Percentiles rank a stretch among this genome's conserved stretches.
Conservation (phyloP, 768 basidiomycete genomes). For the Xerocomellus dryophilus region DNA sequence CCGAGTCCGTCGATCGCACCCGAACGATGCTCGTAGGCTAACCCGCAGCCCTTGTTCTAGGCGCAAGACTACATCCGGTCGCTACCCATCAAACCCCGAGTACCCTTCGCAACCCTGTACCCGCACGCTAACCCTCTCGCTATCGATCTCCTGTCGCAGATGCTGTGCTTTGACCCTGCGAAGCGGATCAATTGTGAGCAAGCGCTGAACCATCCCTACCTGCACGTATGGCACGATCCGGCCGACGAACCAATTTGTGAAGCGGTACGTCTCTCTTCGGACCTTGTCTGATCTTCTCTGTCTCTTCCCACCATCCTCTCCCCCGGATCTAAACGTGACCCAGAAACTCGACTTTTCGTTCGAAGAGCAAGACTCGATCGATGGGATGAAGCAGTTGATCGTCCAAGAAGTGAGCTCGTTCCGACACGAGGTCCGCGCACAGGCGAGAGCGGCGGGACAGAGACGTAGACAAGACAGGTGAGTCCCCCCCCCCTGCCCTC, state of each 20-base stretch:
- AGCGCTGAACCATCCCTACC: constrained; percentile 91
- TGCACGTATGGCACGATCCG: constrained; percentile 97
- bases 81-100: constrained; percentile 92
- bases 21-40: not conserved
- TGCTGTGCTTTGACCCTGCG: constrained; percentile 95
- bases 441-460: constrained; percentile 69
- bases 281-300: not conserved
- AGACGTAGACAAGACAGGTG: constrained; percentile 78
- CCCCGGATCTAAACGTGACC: not conserved
- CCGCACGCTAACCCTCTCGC: constrained; percentile 92
- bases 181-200: constrained; percentile 96
- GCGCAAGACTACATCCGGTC: constrained; percentile 98
- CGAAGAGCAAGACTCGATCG: constrained; percentile 93
- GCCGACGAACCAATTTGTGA: constrained; percentile 89
- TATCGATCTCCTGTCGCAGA: constrained; percentile 85
- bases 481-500: no score
- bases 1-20: constrained; percentile 50
- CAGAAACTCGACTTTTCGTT: constrained; percentile 93
- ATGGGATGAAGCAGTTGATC: constrained; percentile 96
- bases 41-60: constrained; percentile 38
- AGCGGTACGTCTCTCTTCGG: constrained; percentile 43
- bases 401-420: constrained; percentile 89
- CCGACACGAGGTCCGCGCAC: constrained; percentile 85
- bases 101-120: constrained; percentile 88
- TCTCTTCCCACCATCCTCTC: not conserved